phyloP scores from a whole-genome alignment of 257 asterid genomes.

The Solanum paucissectum region DNA sequence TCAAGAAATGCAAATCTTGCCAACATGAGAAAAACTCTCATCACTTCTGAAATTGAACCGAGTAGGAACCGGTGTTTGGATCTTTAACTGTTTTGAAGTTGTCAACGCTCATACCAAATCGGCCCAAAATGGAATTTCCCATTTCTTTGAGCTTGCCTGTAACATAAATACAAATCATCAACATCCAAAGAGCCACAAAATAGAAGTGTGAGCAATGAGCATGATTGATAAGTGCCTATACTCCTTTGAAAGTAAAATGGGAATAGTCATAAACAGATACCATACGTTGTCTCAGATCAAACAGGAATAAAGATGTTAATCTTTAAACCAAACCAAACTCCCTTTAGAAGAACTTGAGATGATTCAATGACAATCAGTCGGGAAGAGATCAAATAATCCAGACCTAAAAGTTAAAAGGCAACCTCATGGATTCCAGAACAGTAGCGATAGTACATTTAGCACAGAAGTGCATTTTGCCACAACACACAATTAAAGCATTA shows the following conservation, averaged over 20 bases:
- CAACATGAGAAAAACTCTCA: background rate
- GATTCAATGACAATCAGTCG: background rate
- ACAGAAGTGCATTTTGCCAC: background rate
- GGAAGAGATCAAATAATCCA: background rate
- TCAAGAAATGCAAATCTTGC: background rate
- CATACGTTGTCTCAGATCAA: background rate
- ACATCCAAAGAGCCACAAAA: background rate
- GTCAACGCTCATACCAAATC: conserved; percentile 92
- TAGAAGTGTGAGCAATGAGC: background rate
- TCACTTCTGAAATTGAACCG: conserved; percentile 45
- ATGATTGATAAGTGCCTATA: background rate
- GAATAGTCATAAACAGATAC: background rate
- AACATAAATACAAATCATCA: background rate
- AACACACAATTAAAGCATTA: background rate
- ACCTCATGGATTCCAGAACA: background rate
- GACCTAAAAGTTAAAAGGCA: background rate
- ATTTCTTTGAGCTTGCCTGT: conserved; percentile 83
- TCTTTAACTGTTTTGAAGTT: conserved; percentile 88
- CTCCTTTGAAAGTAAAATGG: background rate
- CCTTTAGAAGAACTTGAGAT: background rate
- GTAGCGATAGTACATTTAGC: background rate
- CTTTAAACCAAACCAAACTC: background rate
- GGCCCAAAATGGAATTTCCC: conserved; percentile 86
- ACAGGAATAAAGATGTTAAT: background rate
- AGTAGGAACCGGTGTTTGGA: conserved; percentile 87